phyloP scores from a whole-genome alignment of 441 rosid species.

The Euphorbia corollata region DNA sequence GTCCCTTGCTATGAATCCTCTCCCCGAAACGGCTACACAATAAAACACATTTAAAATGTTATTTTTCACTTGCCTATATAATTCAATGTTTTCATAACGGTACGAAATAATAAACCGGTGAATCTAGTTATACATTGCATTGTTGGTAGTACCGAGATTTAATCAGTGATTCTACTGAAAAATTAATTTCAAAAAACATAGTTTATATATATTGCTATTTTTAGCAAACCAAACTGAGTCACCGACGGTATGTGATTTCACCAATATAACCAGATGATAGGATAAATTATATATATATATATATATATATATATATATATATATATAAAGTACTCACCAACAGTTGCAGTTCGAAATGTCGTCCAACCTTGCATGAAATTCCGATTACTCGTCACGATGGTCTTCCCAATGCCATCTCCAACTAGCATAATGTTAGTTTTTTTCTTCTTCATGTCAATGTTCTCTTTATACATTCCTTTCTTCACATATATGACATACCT shows the following conservation, averaged over 20 bases:
- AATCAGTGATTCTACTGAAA: too few species aligned
- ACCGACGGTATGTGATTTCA: too few species aligned
- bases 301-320: constrained; percentile 23
- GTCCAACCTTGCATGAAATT: constrained; percentile 41
- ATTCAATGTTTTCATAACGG: too few species aligned
- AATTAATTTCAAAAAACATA: too few species aligned
- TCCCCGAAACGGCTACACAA: constrained; percentile 30
- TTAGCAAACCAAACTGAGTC: too few species aligned
- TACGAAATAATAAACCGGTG: too few species aligned
- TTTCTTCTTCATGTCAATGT: constrained; percentile 36
- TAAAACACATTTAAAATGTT: too few species aligned
- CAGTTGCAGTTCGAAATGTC: constrained; percentile 45
- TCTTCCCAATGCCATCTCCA: constrained; percentile 44
- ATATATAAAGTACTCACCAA: constrained; percentile 26
- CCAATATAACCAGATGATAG: too few species aligned
- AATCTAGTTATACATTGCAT: too few species aligned
- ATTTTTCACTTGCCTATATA: too few species aligned
- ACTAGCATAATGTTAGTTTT: constrained; percentile 39
- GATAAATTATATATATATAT: constrained; percentile 22
- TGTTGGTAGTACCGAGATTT: too few species aligned
- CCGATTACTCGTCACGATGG: constrained; percentile 40
- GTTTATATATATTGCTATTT: too few species aligned
- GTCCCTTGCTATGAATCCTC: constrained; percentile 55
- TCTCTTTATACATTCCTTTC: constrained; percentile 47
- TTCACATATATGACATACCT: constrained; percentile 43